phyloP scores from a whole-genome alignment of 2,329 filamentous ascomycete genomes.

The Trichophyton verrucosum region DNA sequence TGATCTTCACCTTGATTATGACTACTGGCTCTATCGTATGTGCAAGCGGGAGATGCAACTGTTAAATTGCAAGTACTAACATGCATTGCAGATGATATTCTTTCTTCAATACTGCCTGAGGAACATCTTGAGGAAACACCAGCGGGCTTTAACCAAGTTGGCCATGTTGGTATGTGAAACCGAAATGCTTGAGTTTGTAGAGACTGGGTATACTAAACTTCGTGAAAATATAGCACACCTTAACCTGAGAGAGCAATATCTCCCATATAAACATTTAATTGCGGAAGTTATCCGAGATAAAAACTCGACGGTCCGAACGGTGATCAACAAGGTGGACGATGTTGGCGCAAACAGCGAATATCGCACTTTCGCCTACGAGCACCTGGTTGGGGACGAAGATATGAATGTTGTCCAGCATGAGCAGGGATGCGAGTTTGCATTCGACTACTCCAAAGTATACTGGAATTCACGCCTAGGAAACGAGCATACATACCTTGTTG shows the following conservation, averaged over 20 bases:
- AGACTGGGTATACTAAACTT: not conserved
- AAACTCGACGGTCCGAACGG: slow-evolving; percentile 66
- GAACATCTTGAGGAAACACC: slow-evolving; percentile 70
- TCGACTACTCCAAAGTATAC: slow-evolving; percentile 94
- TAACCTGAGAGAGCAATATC: slow-evolving; percentile 71
- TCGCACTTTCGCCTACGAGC: slow-evolving; percentile 85
- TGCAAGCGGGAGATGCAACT: slow-evolving; percentile 6
- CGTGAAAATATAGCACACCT: slow-evolving; percentile 56
- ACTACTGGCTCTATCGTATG: slow-evolving; percentile 72
- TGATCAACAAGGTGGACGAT: slow-evolving; percentile 90
- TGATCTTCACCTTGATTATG: slow-evolving; percentile 64
- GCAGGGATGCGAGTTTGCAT: slow-evolving; percentile 72
- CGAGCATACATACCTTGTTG: slow-evolving; percentile 72
- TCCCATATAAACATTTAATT: slow-evolving; percentile 76
- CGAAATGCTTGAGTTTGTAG: not conserved
- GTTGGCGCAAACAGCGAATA: slow-evolving; percentile 78
- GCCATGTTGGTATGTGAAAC: slow-evolving; percentile 59
- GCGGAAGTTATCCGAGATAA: slow-evolving; percentile 82
- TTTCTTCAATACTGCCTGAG: slow-evolving; percentile 67
- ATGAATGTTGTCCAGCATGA: slow-evolving; percentile 74
- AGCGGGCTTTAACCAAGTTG: slow-evolving; percentile 73
- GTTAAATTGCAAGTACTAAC: slow-evolving; percentile 6
- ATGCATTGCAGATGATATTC: slow-evolving; percentile 57
- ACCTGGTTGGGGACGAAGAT: slow-evolving; percentile 69
- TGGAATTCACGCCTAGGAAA: slow-evolving; percentile 90